A percentile compares a stretch with the other conserved stretches of the same genome.
Evolutionary conservation across 305 asterid species (phyloP).

Genomic region (Fraxinus ornus): DNA sequence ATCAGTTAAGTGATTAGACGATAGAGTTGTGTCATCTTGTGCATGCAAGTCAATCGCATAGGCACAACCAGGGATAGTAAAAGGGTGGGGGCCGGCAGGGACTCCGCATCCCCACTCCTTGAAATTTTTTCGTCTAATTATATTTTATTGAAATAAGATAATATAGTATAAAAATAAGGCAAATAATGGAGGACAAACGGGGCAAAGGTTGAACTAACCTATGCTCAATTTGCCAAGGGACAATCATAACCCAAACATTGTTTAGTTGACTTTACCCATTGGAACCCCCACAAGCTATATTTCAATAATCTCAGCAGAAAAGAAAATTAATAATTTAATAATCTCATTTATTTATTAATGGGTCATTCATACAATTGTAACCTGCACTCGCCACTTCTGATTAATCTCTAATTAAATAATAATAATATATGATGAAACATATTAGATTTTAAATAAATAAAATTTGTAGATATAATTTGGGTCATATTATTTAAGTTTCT

Average conservation of each 20-base stretch:
- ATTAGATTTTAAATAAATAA: neutral
- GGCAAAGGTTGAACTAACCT: neutral
- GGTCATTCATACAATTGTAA: neutral
- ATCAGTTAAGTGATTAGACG: no score
- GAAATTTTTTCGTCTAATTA: neutral
- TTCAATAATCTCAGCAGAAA: neutral
- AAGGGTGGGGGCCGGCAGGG: neutral
- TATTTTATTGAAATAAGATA: no score
- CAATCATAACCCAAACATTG: neutral
- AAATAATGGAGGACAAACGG: no score
- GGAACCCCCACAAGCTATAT: neutral
- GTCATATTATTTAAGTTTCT: no score
- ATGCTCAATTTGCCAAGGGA: neutral
- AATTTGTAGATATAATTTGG: neutral
- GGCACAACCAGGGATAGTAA: neutral
- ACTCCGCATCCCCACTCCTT: no score
- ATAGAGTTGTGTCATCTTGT: neutral
- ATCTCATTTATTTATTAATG: neutral
- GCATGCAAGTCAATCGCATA: neutral
- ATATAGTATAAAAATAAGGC: no score
- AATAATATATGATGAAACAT: neutral
- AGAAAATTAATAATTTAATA: neutral
- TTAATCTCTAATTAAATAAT: neutral
- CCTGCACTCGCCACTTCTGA: neutral
- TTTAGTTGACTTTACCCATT: neutral